Evolutionary conservation across 192 early-diverging fungal species (phyloP), one percentile per base, ranked within the genome.

Genomic region (Rhizophlyctis rosea): DNA sequence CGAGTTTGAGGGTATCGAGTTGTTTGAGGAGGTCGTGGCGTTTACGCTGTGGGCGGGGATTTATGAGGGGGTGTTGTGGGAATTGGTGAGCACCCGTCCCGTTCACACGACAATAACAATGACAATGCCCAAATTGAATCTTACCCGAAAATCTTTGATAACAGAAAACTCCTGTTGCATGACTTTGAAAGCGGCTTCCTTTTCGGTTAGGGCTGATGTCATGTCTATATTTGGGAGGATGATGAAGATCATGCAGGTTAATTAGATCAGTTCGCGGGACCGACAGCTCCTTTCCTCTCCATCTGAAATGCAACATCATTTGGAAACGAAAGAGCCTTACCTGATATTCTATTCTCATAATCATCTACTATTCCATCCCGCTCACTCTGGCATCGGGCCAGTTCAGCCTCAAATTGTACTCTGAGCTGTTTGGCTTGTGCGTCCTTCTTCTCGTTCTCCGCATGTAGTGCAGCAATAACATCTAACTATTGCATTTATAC

Each of bases 121-220:
- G 39, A 44, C 39, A 18, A 18, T 18, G 18, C 39, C 39, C 39
- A 18, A 44, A 7, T 13, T 44, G 39, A 47, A 47, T 4, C 54
- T 29, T 75, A 86, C 84, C 60, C 80, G 56, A 61, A 86, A 86
- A 70, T 86, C 84, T 53, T 86, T 86, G 54, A 86, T 79, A 34
- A 79, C 79, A 1, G 77, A 68, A 71, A 85, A 82, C 57, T 86
- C 84, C 34, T 82, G 70, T 50, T 86, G 79, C 80, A 86, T 84
- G 28, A 85, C 74, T 59, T 78, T 80, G 59, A 69, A 76, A 0
- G 80, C 80, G 3, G 78, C 71, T 51, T 86, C 84, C 62, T 85
- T 84, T 50, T 86, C 84, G 18, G 51, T 69, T 39, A 86, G 31
- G 11, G 77, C 59, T 13, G 68, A 33, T 30, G 58, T 77, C 58